A percentile compares a stretch with the other conserved stretches of the same genome.
Conservation (phyloP, 345 rosid genomes). For the Erysimum cheiranthoides region DNA sequence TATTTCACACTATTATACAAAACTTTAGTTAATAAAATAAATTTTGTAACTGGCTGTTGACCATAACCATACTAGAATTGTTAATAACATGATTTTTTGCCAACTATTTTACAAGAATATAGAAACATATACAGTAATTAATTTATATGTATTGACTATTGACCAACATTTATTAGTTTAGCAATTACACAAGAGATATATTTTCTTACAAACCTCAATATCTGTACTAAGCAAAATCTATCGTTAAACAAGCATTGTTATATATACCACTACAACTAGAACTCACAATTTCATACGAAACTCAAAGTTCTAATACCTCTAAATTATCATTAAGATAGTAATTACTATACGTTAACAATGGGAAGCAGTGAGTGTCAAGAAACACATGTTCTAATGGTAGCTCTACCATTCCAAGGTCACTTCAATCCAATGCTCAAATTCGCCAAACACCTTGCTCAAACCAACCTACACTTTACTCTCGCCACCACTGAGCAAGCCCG, state of each 20-base stretch:
- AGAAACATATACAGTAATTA: neutral
- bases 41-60: conserved; percentile 10
- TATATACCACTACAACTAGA: conserved; percentile 14
- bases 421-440: conserved; percentile 49
- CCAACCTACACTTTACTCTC: conserved; percentile 53
- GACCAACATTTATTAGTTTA: neutral
- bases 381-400: conserved; percentile 53
- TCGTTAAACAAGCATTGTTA: neutral
- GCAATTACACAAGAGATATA: neutral
- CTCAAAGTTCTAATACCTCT: conserved; percentile 25
- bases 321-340: neutral
- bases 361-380: conserved; percentile 12
- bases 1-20: too few species aligned
- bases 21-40: neutral
- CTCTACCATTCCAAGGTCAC: conserved; percentile 42
- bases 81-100: neutral
- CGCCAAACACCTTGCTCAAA: conserved; percentile 50
- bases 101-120: neutral
- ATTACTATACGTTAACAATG: conserved; percentile 3
- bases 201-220: conserved; percentile 15
- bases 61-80: neutral
- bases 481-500: conserved; percentile 54
- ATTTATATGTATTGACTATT: too few species aligned
- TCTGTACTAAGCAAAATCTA: neutral
- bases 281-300: conserved; percentile 1